Conservation (phyloP, 495 filamentous ascomycete species). For the Sordaria brevicollis region DNA sequence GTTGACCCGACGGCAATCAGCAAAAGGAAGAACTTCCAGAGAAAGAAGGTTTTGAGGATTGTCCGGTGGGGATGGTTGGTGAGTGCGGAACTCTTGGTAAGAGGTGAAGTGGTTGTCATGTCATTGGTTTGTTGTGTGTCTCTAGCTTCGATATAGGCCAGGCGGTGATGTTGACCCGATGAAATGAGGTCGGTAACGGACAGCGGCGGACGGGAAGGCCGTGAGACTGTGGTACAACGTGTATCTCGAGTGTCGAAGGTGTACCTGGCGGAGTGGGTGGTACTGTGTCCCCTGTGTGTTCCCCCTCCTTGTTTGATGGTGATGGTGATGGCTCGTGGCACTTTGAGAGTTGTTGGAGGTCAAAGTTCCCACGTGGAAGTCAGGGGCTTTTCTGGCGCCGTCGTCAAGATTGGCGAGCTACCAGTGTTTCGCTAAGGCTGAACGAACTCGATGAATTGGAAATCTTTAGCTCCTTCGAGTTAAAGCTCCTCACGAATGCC, state of each 20-base stretch:
- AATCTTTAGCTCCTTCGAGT: neutral
- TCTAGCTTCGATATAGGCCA: neutral
- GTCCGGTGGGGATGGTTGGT: slow-evolving; percentile 22
- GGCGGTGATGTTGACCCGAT: neutral
- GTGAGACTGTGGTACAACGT: neutral
- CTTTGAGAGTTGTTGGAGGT: neutral
- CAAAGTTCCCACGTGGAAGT: neutral
- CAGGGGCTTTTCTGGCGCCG: neutral
- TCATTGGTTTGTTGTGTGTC: neutral
- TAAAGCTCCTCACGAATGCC: neutral
- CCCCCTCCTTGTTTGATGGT: neutral
- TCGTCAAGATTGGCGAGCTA: neutral
- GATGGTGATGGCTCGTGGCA: neutral
- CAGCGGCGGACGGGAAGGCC: neutral
- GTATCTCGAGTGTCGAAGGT: neutral
- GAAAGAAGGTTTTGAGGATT: slow-evolving; percentile 29
- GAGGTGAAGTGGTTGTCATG: neutral
- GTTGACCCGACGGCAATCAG: slow-evolving; percentile 40
- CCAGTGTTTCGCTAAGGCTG: neutral
- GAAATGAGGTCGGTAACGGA: neutral
- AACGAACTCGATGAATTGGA: neutral
- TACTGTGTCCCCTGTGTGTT: neutral
- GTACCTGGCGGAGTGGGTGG: neutral
- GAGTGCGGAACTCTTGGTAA: neutral
- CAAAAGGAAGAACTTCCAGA: slow-evolving; percentile 69